Evolutionary conservation across 192 early-diverging fungal genomes (phyloP), one percentile per base, ranked within the genome.

Genomic region (Coemansia sp.): DNA sequence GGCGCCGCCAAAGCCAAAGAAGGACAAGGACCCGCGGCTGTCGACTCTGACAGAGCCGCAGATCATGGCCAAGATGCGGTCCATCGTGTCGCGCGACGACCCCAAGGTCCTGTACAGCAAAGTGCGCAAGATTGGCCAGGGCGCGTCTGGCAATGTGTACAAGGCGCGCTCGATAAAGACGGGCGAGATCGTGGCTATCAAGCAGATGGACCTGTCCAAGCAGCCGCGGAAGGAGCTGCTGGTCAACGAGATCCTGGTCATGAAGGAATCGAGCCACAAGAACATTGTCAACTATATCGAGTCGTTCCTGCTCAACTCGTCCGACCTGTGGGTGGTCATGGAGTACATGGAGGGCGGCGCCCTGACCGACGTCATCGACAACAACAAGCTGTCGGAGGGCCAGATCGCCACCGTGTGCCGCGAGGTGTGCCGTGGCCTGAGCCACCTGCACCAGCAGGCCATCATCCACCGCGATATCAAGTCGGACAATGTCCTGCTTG

Each of bases 261-360:
- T 94, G 92, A 91, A 90, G 63, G 88, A 94, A 72, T 87, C 86
- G 25, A 82, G 80, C 40, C 89, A 94, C 61, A 85, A 87, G 45
- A 98, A 96, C 64, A 94, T 98, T 80, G 92, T 96, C 71, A 98
- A 98, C 75, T 98, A 88, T 53, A 70, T 93, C 33, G 94, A 96
- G 67, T 79, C 87, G 8, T 98, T 86, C 67, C 69, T 98, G 54
- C 82, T 94, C 40, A 84, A 83, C 60, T 78, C 76, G 45, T 44
- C 54, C 20, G 94, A 96, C 32, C 73, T 98, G 49, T 98, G 96
- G 96, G 89, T 98, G 12, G 84, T 98, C 21, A 92, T 98, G 90
- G 96, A 98, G 75, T 91, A 87, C 67, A 98, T 98, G 94, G 96
- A 98, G 67, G 96, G 92, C 38, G 96, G 96, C 38, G 82, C 94